Conservation (phyloP, 139 green algal genomes). For the Volvox reticuliferus region DNA sequence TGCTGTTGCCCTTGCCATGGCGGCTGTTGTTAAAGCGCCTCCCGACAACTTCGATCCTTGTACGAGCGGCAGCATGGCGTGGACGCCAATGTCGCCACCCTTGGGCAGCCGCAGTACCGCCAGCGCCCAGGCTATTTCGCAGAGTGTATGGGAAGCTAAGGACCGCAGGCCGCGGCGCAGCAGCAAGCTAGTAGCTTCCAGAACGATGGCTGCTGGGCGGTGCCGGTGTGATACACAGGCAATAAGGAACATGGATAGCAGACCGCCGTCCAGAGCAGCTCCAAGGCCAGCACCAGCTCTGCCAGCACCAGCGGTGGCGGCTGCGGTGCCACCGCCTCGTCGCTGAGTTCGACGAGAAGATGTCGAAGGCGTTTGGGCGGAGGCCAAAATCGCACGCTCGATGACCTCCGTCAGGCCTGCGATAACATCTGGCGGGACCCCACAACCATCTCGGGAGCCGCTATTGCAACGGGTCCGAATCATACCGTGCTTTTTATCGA, state of each 20-base stretch:
- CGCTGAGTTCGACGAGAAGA: not conserved
- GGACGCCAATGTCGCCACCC: not conserved
- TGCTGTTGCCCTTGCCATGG: not conserved
- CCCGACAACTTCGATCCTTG: not conserved
- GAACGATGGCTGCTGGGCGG: not conserved
- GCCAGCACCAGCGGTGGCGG: not conserved
- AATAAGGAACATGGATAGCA: slow-evolving; percentile 34
- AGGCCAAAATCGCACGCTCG: not conserved
- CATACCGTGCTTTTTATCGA: not conserved
- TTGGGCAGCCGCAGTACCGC: not conserved
- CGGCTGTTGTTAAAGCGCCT: not conserved
- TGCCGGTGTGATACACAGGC: slow-evolving; percentile 15
- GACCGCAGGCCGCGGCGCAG: not conserved
- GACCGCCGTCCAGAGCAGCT: not conserved
- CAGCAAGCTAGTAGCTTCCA: slow-evolving; percentile 22
- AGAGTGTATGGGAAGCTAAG: slow-evolving; percentile 31
- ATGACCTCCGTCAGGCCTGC: not conserved
- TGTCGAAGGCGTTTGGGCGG: not conserved
- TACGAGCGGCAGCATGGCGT: not conserved
- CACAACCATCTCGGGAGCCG: not conserved
- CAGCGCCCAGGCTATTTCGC: slow-evolving; percentile 21
- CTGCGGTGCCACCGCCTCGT: not conserved
- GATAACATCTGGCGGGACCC: not conserved
- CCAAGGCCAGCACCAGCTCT: not conserved
- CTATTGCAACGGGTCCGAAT: not conserved